phyloP scores from a whole-genome alignment of 495 filamentous ascomycete species.

The Trichocladium uniseriatum region DNA sequence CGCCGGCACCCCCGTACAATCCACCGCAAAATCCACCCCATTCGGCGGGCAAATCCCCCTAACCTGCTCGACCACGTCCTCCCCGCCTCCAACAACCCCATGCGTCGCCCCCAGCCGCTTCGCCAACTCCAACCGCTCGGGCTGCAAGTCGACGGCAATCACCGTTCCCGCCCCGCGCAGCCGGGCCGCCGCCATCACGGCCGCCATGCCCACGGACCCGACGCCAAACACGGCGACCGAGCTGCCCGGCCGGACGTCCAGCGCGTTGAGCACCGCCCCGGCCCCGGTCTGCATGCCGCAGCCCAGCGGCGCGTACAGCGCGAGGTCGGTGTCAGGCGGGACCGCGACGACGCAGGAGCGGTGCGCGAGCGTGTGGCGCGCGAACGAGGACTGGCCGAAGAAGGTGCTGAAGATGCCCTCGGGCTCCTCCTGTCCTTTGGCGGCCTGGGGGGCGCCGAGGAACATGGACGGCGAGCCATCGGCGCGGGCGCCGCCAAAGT shows the following conservation, averaged over 20 bases:
- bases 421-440: neutral
- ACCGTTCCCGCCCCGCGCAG: constrained; percentile 29
- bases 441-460: constrained; percentile 33
- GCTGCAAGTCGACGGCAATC: constrained; percentile 56
- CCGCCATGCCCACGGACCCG: constrained; percentile 62
- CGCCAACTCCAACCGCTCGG: constrained; percentile 51
- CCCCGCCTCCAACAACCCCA: constrained; percentile 18
- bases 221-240: constrained; percentile 63
- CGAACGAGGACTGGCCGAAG: constrained; percentile 45
- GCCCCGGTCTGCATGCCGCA: constrained; percentile 43
- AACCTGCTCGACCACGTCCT: constrained; percentile 24
- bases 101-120: constrained; percentile 47
- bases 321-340: constrained; percentile 20
- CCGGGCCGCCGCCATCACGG: constrained; percentile 36
- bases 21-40: constrained; percentile 33
- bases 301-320: constrained; percentile 33
- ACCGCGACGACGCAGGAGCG: constrained; percentile 25
- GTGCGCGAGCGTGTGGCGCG: constrained; percentile 30
- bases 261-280: constrained; percentile 34
- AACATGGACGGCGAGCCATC: constrained; percentile 11
- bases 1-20: constrained; percentile 32
- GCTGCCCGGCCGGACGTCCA: constrained; percentile 43
- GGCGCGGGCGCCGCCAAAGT: constrained; percentile 29
- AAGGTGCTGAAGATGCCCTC: constrained; percentile 54
- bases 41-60: constrained; percentile 17